These are phyloP conservation scores for Ochetophila trinervis DNA, from an alignment of 306 rosid species.

Conservation along the genomic window DNA sequence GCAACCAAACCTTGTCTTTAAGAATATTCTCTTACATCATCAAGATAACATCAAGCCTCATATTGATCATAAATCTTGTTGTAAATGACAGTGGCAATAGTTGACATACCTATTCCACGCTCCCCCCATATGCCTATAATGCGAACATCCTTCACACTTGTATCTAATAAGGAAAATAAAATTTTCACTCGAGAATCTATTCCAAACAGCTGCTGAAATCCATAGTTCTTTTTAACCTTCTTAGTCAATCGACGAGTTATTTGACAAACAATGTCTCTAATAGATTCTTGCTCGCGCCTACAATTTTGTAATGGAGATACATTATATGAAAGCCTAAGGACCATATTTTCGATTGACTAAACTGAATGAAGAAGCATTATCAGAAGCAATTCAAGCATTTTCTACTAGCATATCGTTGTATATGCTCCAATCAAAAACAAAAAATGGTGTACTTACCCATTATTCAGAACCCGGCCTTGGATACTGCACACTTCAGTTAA, in stretches of 20 bases:
- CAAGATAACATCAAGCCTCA: constrained; percentile 3
- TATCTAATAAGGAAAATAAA: not conserved
- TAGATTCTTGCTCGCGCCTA: constrained; percentile 1
- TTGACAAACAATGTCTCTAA: not conserved
- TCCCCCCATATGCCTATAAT: constrained; percentile 12
- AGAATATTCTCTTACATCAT: constrained; percentile 11
- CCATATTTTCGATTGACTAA: too few relatives aligned
- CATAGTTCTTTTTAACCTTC: too few relatives aligned
- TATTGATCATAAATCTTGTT: too few relatives aligned
- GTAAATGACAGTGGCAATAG: not conserved
- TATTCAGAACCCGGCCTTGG: not conserved
- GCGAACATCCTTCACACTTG: not conserved
- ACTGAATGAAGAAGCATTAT: too few relatives aligned
- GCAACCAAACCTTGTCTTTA: not conserved
- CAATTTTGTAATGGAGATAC: too few relatives aligned
- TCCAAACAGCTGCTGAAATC: constrained; percentile 1
- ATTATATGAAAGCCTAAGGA: too few relatives aligned
- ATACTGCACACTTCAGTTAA: not conserved
- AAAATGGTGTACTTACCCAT: too few relatives aligned
- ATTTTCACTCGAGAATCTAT: not conserved
- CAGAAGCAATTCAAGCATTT: too few relatives aligned
- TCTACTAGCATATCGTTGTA: too few relatives aligned
- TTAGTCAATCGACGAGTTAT: not conserved
- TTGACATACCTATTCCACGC: constrained; percentile 17
- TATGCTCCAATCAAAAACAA: too few relatives aligned